phyloP scores from a whole-genome alignment of 2,329 filamentous ascomycete species.

The Amauroascus niger region DNA sequence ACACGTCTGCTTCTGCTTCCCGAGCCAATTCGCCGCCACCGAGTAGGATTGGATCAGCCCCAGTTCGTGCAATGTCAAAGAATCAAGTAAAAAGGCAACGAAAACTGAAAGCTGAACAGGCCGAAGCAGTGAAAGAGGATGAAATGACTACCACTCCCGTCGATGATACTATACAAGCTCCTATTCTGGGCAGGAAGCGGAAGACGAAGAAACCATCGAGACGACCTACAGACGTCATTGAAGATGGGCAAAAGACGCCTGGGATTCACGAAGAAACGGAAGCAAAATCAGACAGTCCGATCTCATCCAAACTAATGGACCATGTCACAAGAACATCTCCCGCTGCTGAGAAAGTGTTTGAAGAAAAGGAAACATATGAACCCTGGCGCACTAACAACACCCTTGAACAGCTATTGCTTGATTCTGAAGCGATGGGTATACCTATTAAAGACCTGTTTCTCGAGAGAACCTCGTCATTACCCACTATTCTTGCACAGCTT shows the following conservation, averaged over 20 bases:
- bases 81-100: conserved; percentile 53
- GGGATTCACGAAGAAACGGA: conserved; percentile 4
- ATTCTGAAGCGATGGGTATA: conserved; percentile 28
- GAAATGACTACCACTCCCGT: conserved; percentile 23
- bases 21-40: conserved; percentile 50
- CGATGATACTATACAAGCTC: conserved; percentile 49
- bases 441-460: conserved; percentile 35
- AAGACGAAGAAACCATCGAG: conserved; percentile 42
- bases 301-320: conserved; percentile 2
- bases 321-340: conserved; percentile 1
- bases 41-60: conserved; percentile 49
- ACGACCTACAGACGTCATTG: conserved; percentile 17
- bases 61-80: conserved; percentile 51
- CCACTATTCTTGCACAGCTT: conserved; percentile 32
- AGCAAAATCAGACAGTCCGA: neutral
- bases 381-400: conserved; percentile 35
- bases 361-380: conserved; percentile 22
- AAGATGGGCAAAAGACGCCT: conserved; percentile 9
- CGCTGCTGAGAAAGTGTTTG: conserved; percentile 22
- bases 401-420: conserved; percentile 31
- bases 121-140: conserved; percentile 37
- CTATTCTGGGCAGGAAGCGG: conserved; percentile 55
- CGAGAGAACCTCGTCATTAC: conserved; percentile 33
- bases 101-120: conserved; percentile 41
- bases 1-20: conserved; percentile 51